Evolutionary conservation across 2,329 filamentous ascomycete genomes (phyloP).

Genomic region (Colletotrichum horii): DNA sequence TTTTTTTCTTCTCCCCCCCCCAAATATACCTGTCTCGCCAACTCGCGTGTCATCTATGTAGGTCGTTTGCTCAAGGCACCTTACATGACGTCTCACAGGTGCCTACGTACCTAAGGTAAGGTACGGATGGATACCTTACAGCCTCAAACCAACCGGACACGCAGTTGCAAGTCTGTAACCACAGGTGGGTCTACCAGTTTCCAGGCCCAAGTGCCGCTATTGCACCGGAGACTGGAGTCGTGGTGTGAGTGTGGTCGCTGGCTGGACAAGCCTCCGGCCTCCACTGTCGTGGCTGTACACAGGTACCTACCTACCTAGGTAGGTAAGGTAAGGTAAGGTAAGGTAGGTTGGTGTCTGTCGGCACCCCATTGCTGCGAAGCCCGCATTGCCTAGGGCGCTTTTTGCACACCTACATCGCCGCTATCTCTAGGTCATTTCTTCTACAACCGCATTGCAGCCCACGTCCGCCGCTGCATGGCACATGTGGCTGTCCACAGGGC

Average conservation of each 20-base stretch:
- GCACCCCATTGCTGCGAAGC: no score
- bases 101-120: not conserved
- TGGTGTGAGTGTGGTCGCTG: not conserved
- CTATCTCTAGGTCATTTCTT: not conserved
- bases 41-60: no score
- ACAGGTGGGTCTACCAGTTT: not conserved
- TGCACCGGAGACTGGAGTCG: not conserved
- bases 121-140: not conserved
- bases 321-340: no score
- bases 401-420: not conserved
- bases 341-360: no score
- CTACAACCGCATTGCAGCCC: not conserved
- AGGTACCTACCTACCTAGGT: no score
- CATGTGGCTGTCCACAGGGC: not conserved
- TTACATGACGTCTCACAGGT: not conserved
- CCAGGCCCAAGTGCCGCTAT: not conserved
- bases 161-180: constrained; percentile 7
- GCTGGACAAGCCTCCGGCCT: constrained; percentile 6
- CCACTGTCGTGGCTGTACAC: constrained; percentile 2
- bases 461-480: not conserved
- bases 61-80: no score
- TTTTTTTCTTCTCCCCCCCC: no score
- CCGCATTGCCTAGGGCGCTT: no score
- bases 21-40: no score
- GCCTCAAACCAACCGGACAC: not conserved